Evolutionary conservation across 139 green algal genomes (phyloP).

Genomic region (Penium margaritaceum): DNA sequence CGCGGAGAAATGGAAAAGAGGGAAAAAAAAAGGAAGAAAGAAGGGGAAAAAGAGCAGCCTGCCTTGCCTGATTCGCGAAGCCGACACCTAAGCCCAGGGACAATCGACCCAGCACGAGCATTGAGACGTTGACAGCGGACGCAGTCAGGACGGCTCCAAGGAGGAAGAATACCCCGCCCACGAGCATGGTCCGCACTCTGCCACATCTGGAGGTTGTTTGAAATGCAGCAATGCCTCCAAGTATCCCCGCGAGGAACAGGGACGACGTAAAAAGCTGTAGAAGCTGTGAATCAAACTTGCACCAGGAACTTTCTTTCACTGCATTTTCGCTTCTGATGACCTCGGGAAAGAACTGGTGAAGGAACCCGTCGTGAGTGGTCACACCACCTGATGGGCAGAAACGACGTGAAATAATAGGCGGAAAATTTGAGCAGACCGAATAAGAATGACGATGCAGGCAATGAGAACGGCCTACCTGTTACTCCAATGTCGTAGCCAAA

Average conservation of each 20-base stretch:
- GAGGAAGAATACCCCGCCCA: slow-evolving; percentile 52
- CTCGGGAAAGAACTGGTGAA: slow-evolving; percentile 58
- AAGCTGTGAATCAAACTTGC: slow-evolving; percentile 57
- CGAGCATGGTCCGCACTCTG: slow-evolving; percentile 55
- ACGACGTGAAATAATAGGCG: not conserved
- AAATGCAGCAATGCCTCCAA: slow-evolving; percentile 42
- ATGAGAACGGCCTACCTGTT: slow-evolving; percentile 35
- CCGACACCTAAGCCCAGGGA: slow-evolving; percentile 69
- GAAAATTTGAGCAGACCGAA: not conserved
- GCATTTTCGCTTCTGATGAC: slow-evolving; percentile 17
- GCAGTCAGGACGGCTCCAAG: slow-evolving; percentile 54
- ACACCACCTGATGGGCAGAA: slow-evolving; percentile 31
- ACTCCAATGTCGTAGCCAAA: slow-evolving; percentile 59
- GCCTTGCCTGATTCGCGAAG: slow-evolving; percentile 52
- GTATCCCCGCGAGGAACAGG: slow-evolving; percentile 60
- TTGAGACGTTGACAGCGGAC: slow-evolving; percentile 51
- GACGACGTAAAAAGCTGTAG: slow-evolving; percentile 68
- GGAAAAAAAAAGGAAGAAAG: not conserved
- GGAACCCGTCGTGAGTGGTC: slow-evolving; percentile 48
- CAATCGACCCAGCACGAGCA: slow-evolving; percentile 66
- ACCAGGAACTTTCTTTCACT: slow-evolving; percentile 48
- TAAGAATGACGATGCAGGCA: not conserved
- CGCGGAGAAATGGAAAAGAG: not conserved
- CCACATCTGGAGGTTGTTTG: slow-evolving; percentile 42
- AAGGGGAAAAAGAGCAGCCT: not conserved